Percentiles rank a stretch among this genome's conserved stretches.
These are phyloP conservation scores for Lipomyces sp. DNA, from an alignment of 805 yeast species.

Conservation along the genomic window DNA sequence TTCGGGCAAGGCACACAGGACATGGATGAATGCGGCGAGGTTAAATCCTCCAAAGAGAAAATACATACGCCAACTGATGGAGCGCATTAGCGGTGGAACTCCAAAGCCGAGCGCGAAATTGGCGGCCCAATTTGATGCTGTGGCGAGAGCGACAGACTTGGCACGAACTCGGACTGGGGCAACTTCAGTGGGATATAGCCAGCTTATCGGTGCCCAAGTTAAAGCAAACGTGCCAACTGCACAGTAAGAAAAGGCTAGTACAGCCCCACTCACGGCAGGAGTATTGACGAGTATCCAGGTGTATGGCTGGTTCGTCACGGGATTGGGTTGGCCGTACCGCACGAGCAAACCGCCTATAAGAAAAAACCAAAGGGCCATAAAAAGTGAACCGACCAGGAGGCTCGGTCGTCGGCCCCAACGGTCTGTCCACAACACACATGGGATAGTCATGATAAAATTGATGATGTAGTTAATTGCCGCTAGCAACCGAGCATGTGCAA, in stretches of 20 bases:
- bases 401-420: slow-evolving; percentile 67
- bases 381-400: slow-evolving; percentile 63
- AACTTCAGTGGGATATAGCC: slow-evolving; percentile 69
- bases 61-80: slow-evolving; percentile 52
- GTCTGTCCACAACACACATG: slow-evolving; percentile 51
- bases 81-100: slow-evolving; percentile 43
- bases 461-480: neutral
- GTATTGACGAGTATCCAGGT: slow-evolving; percentile 52
- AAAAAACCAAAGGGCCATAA: slow-evolving; percentile 65
- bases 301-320: slow-evolving; percentile 54
- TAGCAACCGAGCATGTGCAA: slow-evolving; percentile 51
- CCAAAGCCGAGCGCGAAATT: slow-evolving; percentile 49
- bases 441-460: neutral
- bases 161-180: slow-evolving; percentile 58
- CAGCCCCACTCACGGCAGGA: slow-evolving; percentile 56
- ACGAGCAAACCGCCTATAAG: slow-evolving; percentile 53
- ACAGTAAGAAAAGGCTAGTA: slow-evolving; percentile 56
- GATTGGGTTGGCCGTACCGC: slow-evolving; percentile 39
- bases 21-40: slow-evolving; percentile 46
- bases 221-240: slow-evolving; percentile 63
- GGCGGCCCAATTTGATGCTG: slow-evolving; percentile 67
- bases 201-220: slow-evolving; percentile 59
- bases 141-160: slow-evolving; percentile 48
- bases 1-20: slow-evolving; percentile 75
- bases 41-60: slow-evolving; percentile 64